These are phyloP conservation scores for Tympanopsis confertula DNA, from an alignment of 2,329 filamentous ascomycete genomes.

Conservation along the genomic window DNA sequence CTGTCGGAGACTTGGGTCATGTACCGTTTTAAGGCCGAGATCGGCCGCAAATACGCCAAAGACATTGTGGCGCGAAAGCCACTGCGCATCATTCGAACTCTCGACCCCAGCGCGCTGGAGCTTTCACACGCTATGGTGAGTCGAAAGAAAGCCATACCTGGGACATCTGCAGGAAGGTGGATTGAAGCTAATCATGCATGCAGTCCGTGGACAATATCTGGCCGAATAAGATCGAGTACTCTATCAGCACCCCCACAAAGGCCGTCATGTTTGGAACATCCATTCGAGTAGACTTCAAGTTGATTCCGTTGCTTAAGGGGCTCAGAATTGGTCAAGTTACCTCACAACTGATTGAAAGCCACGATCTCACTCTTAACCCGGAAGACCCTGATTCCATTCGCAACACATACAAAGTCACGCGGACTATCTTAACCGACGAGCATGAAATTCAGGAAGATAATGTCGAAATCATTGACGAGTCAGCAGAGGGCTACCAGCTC, in stretches of 20 bases:
- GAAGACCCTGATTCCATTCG: constrained; percentile 12
- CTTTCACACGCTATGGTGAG: constrained; percentile 46
- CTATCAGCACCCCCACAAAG: constrained; percentile 59
- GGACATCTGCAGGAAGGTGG: no score
- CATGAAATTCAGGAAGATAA: constrained; percentile 17
- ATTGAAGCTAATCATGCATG: no score
- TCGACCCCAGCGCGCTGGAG: constrained; percentile 40
- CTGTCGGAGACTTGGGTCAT: constrained; percentile 54
- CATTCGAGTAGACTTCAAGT: constrained; percentile 52
- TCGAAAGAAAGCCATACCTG: no score
- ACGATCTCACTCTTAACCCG: constrained; percentile 29
- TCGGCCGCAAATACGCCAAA: constrained; percentile 58
- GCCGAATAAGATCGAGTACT: constrained; percentile 66
- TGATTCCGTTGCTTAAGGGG: constrained; percentile 59
- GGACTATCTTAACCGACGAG: constrained; percentile 5
- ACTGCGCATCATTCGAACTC: constrained; percentile 41
- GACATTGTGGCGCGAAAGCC: constrained; percentile 49
- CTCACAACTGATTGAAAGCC: constrained; percentile 49
- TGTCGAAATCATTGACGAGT: constrained; percentile 12
- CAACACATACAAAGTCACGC: constrained; percentile 21
- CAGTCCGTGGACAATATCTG: constrained; percentile 56
- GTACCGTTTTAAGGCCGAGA: constrained; percentile 59
- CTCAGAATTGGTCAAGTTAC: constrained; percentile 52
- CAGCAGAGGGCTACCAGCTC: constrained; percentile 22
- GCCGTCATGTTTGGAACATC: constrained; percentile 61